Conservation (phyloP, 2,329 filamentous ascomycete species). For the Cordyceps tenuipes region DNA sequence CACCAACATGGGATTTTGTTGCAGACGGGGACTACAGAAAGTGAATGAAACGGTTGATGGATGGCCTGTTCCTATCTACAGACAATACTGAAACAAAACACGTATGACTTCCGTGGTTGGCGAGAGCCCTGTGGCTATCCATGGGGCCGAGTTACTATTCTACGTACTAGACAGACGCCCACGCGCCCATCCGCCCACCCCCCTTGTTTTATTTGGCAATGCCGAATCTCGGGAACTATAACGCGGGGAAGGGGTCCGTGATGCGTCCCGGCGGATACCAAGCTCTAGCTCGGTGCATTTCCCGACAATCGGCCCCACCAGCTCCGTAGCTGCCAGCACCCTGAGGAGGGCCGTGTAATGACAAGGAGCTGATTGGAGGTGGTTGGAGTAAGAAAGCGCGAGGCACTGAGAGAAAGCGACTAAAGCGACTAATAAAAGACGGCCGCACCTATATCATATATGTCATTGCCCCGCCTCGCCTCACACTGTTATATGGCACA, state of each 20-base stretch:
- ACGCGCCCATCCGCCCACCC: background rate
- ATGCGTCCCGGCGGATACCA: background rate
- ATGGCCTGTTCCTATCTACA: background rate
- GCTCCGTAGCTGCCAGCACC: background rate
- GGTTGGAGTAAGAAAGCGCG: background rate
- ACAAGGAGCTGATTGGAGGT: constrained; percentile 5
- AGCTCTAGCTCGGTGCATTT: background rate
- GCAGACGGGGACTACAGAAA: constrained; percentile 29
- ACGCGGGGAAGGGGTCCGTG: background rate
- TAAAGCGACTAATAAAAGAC: too few species aligned
- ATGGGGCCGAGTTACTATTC: background rate
- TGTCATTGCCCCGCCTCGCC: background rate
- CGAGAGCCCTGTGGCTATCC: background rate
- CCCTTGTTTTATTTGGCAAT: too few species aligned
- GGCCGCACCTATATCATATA: background rate
- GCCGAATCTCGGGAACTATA: background rate
- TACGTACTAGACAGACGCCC: background rate
- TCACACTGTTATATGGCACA: background rate
- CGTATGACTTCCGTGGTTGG: background rate
- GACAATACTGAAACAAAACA: background rate
- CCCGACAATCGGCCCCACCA: background rate
- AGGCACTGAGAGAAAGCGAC: too few species aligned
- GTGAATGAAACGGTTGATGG: background rate
- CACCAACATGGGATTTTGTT: constrained; percentile 47
- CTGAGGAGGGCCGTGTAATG: background rate